Conservation (phyloP, 169 alveolate species). For the Plasmodium blacklocki region DNA sequence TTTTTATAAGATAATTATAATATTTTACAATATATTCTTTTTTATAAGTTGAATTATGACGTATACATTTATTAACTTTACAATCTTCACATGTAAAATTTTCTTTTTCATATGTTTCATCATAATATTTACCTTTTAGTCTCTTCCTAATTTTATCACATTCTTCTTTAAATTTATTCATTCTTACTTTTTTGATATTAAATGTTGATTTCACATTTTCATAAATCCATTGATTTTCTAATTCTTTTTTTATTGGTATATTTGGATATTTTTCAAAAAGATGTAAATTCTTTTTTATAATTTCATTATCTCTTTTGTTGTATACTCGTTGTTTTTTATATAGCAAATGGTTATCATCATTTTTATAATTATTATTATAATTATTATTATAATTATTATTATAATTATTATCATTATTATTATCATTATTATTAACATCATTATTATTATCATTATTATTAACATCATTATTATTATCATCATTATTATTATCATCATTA, state of each 20-base stretch:
- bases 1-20: slow-evolving; percentile 26
- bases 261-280: slow-evolving; percentile 56
- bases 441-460: neutral
- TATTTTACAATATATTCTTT: neutral
- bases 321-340: too few species aligned
- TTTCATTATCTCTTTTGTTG: slow-evolving; percentile 1
- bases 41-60: neutral
- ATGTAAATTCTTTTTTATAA: slow-evolving; percentile 12
- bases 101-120: neutral
- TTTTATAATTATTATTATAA: neutral
- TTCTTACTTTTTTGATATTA: slow-evolving; percentile 28
- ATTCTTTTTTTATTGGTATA: slow-evolving; percentile 46
- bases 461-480: neutral
- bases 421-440: too few species aligned
- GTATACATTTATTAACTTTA: neutral
- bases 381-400: too few species aligned
- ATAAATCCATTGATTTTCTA: slow-evolving; percentile 45
- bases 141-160: slow-evolving; percentile 33
- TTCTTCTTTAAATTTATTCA: slow-evolving; percentile 90
- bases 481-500: too few species aligned
- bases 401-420: too few species aligned
- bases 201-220: slow-evolving; percentile 13
- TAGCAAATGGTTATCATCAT: neutral
- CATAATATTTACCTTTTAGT: neutral
- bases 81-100: neutral